These are phyloP conservation scores for Saccharomyces hybrid DNA, from an alignment of 1,139 yeast genomes.

Conservation along the genomic window DNA sequence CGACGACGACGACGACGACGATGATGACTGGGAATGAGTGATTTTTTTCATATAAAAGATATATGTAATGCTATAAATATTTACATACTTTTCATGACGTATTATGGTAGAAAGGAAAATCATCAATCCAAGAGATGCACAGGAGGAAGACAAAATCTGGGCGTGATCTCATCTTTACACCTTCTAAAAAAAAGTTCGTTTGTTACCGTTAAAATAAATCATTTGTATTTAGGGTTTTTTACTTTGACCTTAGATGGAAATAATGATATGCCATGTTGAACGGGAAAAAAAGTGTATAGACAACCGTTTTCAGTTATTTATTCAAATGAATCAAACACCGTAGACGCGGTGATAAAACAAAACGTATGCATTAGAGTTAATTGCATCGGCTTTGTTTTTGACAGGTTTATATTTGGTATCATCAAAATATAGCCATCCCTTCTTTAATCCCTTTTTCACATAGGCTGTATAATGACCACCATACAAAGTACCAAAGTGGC, in stretches of 20 bases:
- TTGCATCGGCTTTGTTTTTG: conserved; percentile 24
- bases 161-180: not conserved
- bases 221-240: not conserved
- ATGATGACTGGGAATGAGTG: conserved; percentile 52
- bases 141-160: not conserved
- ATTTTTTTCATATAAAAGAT: not conserved
- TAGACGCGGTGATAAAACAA: conserved; percentile 46
- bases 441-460: conserved; percentile 53
- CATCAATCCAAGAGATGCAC: not conserved
- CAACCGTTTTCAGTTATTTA: not conserved
- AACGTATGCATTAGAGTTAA: conserved; percentile 59
- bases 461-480: conserved; percentile 93
- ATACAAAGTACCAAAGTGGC: conserved; percentile 72
- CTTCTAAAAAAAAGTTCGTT: not conserved
- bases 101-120: not conserved
- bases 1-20: conserved; percentile 35
- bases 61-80: not conserved
- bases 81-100: not conserved
- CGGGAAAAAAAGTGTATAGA: not conserved
- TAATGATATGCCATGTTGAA: not conserved
- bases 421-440: conserved; percentile 34
- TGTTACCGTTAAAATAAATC: not conserved
- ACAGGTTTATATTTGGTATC: conserved; percentile 28
- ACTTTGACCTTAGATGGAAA: not conserved
- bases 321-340: conserved; percentile 7